phyloP scores from a whole-genome alignment of 306 rosid genomes.

The Prunus dulcis region DNA sequence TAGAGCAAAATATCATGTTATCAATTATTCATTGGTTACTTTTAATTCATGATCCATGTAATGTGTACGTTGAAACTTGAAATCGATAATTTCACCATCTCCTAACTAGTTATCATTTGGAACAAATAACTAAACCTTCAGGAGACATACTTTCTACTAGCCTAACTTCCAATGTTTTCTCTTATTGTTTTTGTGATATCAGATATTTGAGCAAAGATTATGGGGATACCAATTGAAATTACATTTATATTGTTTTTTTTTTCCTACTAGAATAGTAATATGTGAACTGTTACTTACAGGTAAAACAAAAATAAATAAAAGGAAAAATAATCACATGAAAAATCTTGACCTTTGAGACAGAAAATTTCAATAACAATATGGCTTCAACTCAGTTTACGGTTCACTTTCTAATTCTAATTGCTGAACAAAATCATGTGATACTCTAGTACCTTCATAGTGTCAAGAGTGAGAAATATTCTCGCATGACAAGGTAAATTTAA shows the following conservation, averaged over 20 bases:
- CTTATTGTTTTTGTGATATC: neutral
- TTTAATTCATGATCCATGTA: neutral
- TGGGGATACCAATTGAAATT: neutral
- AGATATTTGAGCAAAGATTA: neutral
- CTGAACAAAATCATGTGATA: neutral
- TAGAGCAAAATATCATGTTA: neutral
- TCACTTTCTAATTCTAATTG: neutral
- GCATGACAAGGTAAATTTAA: neutral
- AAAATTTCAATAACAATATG: neutral
- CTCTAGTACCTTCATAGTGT: neutral
- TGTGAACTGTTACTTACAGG: neutral
- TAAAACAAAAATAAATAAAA: neutral
- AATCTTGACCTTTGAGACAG: neutral
- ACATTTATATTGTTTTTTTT: neutral
- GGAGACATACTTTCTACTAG: neutral
- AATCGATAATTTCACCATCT: neutral
- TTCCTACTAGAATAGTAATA: neutral
- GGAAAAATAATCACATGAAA: neutral
- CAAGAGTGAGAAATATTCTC: neutral
- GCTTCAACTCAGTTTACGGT: neutral
- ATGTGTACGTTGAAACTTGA: too few species aligned
- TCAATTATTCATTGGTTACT: neutral
- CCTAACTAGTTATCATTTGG: neutral
- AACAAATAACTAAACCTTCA: neutral
- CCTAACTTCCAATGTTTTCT: neutral